A percentile compares a stretch with the other conserved stretches of the same genome.
Evolutionary conservation across 2,329 filamentous ascomycete genomes (phyloP).

Genomic region (Meredithiella fracta): DNA sequence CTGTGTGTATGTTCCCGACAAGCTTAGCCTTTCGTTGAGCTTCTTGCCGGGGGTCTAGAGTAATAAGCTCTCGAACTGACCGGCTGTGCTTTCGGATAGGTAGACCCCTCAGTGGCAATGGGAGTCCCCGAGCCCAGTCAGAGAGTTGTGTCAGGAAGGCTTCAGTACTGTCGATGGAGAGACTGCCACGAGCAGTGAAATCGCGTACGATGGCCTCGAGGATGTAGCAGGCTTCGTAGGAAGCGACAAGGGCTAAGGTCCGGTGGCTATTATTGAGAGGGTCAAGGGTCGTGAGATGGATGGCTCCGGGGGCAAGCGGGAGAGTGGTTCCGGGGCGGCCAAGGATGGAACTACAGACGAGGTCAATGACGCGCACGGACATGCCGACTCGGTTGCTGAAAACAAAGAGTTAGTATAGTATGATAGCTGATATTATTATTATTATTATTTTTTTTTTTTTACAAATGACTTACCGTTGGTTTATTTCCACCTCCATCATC

Average conservation of each 20-base stretch:
- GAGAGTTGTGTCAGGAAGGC: conserved; percentile 8
- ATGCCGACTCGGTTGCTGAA: conserved; percentile 16
- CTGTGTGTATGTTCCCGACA: conserved; percentile 14
- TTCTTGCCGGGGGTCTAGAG: background rate
- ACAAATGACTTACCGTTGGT: conserved; percentile 9
- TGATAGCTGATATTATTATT: too few species aligned
- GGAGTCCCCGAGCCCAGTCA: conserved; percentile 8
- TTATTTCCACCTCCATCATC: conserved; percentile 6
- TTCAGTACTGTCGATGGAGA: conserved; percentile 4
- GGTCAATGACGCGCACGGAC: conserved; percentile 14
- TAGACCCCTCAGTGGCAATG: background rate
- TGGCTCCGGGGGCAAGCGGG: background rate
- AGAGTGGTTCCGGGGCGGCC: conserved; percentile 13
- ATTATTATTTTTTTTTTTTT: background rate
- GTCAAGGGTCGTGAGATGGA: conserved; percentile 1
- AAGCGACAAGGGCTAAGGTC: conserved; percentile 8
- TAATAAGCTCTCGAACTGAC: background rate
- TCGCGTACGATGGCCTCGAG: conserved; percentile 11
- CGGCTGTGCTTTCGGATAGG: background rate
- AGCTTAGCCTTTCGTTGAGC: conserved; percentile 5
- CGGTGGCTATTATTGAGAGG: background rate
- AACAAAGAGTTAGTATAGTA: conserved; percentile 11
- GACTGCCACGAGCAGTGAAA: conserved; percentile 6
- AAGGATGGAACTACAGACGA: conserved; percentile 15
- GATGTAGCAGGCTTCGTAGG: conserved; percentile 11